These are phyloP conservation scores for Xylaria sp. DNA, from an alignment of 2,329 filamentous ascomycete species.

Conservation along the genomic window DNA sequence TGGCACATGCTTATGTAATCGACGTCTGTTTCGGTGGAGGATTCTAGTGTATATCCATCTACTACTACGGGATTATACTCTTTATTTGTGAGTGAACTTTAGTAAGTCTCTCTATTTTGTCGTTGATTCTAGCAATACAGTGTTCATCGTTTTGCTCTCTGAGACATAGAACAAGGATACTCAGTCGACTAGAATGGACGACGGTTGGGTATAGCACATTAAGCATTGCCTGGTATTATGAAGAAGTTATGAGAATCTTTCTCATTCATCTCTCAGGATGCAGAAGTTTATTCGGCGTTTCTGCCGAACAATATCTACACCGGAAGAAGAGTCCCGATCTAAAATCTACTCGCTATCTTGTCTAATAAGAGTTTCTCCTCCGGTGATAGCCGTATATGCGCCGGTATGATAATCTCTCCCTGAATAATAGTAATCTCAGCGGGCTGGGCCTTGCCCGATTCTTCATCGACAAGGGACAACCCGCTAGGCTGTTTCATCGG, in stretches of 20 bases:
- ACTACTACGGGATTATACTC: too few species aligned
- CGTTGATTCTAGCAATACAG: too few species aligned
- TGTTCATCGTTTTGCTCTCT: too few species aligned
- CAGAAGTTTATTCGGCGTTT: not conserved
- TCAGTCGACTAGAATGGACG: not conserved
- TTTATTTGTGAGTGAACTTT: too few species aligned
- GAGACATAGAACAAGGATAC: too few species aligned
- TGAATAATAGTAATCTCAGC: constrained; percentile 28
- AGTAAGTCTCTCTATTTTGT: too few species aligned
- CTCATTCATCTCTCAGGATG: not conserved
- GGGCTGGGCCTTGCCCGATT: constrained; percentile 19
- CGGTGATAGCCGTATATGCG: constrained; percentile 26
- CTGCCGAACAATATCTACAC: not conserved
- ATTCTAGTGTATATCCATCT: too few species aligned
- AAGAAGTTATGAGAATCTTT: not conserved
- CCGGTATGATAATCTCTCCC: constrained; percentile 29
- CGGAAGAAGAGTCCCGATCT: constrained; percentile 1
- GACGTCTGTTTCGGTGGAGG: too few species aligned
- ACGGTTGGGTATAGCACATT: not conserved
- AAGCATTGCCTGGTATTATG: not conserved
- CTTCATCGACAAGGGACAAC: constrained; percentile 26
- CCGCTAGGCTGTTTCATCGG: constrained; percentile 4
- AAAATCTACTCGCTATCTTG: constrained; percentile 32
- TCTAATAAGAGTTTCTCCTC: constrained; percentile 38
- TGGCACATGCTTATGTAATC: too few species aligned